phyloP scores from a whole-genome alignment of 257 asterid species.

The Nicotiana otophora region DNA sequence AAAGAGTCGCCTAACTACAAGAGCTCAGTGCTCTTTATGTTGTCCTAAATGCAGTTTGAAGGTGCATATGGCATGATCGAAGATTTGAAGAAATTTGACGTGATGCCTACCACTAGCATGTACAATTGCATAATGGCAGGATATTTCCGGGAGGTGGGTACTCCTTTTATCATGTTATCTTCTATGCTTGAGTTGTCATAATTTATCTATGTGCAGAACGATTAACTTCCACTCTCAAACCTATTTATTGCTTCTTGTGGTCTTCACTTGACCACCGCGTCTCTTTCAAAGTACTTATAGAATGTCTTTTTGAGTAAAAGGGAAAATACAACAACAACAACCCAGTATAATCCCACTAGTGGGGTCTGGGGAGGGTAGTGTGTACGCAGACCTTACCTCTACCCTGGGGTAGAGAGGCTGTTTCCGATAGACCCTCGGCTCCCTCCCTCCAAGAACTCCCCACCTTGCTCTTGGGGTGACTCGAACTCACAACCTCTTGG shows the following conservation, averaged over 20 bases:
- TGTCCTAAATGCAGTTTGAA: slow-evolving; percentile 52
- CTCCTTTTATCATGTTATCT: background rate
- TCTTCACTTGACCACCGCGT: background rate
- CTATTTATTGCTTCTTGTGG: background rate
- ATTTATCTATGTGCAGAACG: background rate
- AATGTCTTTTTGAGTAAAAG: background rate
- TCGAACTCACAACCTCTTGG: too few species aligned
- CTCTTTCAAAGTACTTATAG: background rate
- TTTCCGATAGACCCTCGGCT: too few species aligned
- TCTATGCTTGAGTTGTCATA: slow-evolving; percentile 2
- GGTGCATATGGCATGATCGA: slow-evolving; percentile 72
- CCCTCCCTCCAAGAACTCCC: too few species aligned
- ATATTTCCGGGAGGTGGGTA: slow-evolving; percentile 71
- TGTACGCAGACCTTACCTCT: too few species aligned
- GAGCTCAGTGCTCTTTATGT: background rate
- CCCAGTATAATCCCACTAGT: too few species aligned
- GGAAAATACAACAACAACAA: background rate
- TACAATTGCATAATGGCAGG: slow-evolving; percentile 73
- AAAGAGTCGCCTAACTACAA: background rate
- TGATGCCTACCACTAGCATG: slow-evolving; percentile 55
- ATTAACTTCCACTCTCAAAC: background rate
- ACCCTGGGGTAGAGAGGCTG: too few species aligned
- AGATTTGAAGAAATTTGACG: slow-evolving; percentile 41
- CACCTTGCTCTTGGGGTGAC: too few species aligned
- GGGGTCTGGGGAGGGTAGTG: too few species aligned